Evolutionary conservation across 2,329 filamentous ascomycete species (phyloP), one percentile per base, ranked within the genome.

Genomic region (Neurospora sp.): DNA sequence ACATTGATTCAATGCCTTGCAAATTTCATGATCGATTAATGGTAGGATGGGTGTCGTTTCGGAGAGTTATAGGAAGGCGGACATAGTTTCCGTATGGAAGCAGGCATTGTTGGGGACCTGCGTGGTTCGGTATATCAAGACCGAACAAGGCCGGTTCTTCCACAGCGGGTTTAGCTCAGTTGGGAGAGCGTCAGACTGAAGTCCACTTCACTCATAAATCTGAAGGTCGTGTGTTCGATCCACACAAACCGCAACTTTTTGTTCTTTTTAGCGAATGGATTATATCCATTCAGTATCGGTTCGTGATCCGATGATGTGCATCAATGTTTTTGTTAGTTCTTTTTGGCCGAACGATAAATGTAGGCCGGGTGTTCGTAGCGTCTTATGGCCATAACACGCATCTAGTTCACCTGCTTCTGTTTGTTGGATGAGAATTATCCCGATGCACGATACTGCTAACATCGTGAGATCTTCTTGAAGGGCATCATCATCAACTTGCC

Each of bases 81-180:
- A 3, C 4, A 36, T 62, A 3, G 4, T 17, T 1, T 28, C 23
- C 1, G 7, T 17, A 33, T 33, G 7, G 8, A 36, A 17, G 1
- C 7, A 1, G 11, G 28, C 6, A 33, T 33, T 33, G 13, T 4
- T 62, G 11, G 19, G 0, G 19, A 1, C 19, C 2, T 0, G 0
- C 19, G n/a, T 1, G 1, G 19, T 46, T 28, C 39, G 9, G 11
- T 38, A 70, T 70, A 70, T 66, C 13, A 58, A 3, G 36, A 17
- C 17, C n/a, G 1, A 40, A 68, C 1, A 0, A 23, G 0, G 5
- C 10, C 0, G 0, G 2, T 17, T 33, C 1, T 33, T 17, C 23
- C 23, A 62, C 38, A 71, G 73, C 73, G 73, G 73, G 72, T 73
- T 73, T 73, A 73, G 72, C 72, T 73, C 72, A 73, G 72, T 73